Evolutionary conservation across 2,329 filamentous ascomycete species (phyloP).

Genomic region (Aspergillus flavus): DNA sequence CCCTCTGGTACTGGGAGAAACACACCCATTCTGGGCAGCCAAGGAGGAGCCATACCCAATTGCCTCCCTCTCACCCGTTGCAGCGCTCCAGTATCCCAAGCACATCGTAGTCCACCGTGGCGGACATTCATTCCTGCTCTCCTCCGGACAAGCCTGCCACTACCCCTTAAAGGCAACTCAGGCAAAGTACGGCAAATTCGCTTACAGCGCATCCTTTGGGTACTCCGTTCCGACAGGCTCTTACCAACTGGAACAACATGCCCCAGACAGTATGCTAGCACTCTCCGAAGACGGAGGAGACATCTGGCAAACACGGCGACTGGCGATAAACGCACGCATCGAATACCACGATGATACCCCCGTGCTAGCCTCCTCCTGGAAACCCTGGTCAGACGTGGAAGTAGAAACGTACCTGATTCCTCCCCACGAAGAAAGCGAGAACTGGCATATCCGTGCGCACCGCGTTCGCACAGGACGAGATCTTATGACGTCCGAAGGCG

Average conservation of each 20-base stretch:
- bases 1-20: constrained; percentile 67
- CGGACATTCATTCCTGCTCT: constrained; percentile 75
- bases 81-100: constrained; percentile 66
- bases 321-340: constrained; percentile 66
- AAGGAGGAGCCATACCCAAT: constrained; percentile 64
- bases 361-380: constrained; percentile 70
- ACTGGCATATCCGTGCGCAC: constrained; percentile 46
- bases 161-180: constrained; percentile 81
- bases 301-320: constrained; percentile 74
- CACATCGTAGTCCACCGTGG: constrained; percentile 73
- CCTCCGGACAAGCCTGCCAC: constrained; percentile 77
- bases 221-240: constrained; percentile 77
- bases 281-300: constrained; percentile 77
- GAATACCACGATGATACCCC: constrained; percentile 58
- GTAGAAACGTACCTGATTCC: constrained; percentile 42
- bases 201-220: constrained; percentile 73
- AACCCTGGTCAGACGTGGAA: constrained; percentile 64
- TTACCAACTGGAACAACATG: constrained; percentile 75
- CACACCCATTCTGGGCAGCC: constrained; percentile 75
- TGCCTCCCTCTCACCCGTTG: constrained; percentile 59
- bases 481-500: constrained; percentile 72
- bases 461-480: constrained; percentile 51
- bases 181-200: constrained; percentile 79
- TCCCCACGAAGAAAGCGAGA: constrained; percentile 33
- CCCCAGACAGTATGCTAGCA: constrained; percentile 73